Base-by-base conservation (phyloP, 2,329 filamentous ascomycete genomes). In the Fusarium goolgardi region DNA sequence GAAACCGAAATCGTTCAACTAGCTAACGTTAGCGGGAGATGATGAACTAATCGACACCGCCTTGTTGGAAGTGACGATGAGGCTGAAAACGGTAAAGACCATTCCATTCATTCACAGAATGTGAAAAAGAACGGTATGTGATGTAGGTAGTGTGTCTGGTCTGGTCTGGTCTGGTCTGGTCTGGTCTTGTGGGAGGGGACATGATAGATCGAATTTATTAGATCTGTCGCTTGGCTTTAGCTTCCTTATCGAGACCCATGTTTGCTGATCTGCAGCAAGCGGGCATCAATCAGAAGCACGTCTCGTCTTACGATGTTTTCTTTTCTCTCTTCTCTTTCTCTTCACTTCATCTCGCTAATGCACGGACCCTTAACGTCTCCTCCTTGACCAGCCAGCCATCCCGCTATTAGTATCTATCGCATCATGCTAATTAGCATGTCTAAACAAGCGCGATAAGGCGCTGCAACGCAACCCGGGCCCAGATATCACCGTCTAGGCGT, bases 1-100 rank as follows among this genome's bases (percentile, higher is more conserved):
- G 27, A 59, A 54, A 64, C 35, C 43, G 31, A 47, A 32, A 64
- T 53, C 34, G 25, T 64, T 29, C 59, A 64, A 59, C 27, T 20
- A 16, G 5, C 59, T 43, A 63, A 55, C 34, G 41, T 41, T 63
- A 64, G 59, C 16, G 34, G 29, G 31, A 37, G 29, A 29, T n/a
- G 6, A 40, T 12, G 25, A 39, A 25, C 59, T 52, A 64, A 64
- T 64, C 16, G 31, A 52, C 20, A 35, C 40, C 12, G 29, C 20
- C 20, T 20, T 29, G 45, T 44, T 39, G 13, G 45, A 21, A 27
- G 10, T 47, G 18, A 44, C 7, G 7, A 18, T 53, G 53, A 64
- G 45, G 61, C 53, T 64, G 45, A 52, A 52, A 52, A 46, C 41
- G 41, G 60, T 6, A 47, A 52, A 54, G 54, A 21, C 12, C 12